phyloP scores from a whole-genome alignment of 2,329 filamentous ascomycete genomes.

The Ascochyta pisi region DNA sequence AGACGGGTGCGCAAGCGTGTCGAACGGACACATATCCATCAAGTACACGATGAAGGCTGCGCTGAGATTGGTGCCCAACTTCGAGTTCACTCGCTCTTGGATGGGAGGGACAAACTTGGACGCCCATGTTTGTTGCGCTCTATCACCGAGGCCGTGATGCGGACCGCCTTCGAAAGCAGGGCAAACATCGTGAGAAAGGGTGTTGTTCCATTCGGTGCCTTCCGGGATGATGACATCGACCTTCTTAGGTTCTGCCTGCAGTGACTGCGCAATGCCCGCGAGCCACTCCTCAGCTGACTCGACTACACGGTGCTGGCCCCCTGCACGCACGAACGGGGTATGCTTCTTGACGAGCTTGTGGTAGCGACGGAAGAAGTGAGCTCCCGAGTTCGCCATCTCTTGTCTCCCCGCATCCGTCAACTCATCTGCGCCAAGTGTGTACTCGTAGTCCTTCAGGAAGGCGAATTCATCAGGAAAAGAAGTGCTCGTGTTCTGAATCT shows the following conservation, averaged over 20 bases:
- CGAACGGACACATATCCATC: slow-evolving; percentile 90
- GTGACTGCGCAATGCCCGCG: slow-evolving; percentile 70
- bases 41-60: slow-evolving; percentile 69
- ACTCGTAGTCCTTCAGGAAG: slow-evolving; percentile 76
- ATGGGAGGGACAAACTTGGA: slow-evolving; percentile 72
- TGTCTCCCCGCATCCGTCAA: slow-evolving; percentile 72
- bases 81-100: slow-evolving; percentile 70
- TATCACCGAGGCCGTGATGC: slow-evolving; percentile 56
- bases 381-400: slow-evolving; percentile 76
- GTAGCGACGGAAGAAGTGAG: slow-evolving; percentile 79
- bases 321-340: slow-evolving; percentile 74
- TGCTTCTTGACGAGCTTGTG: slow-evolving; percentile 62
- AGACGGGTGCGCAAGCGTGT: slow-evolving; percentile 69
- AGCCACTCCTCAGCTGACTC: slow-evolving; percentile 79
- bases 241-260: slow-evolving; percentile 51
- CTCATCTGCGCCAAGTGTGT: slow-evolving; percentile 72
- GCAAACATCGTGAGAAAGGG: slow-evolving; percentile 77
- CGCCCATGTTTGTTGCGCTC: slow-evolving; percentile 65
- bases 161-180: slow-evolving; percentile 70
- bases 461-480: slow-evolving; percentile 68
- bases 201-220: slow-evolving; percentile 73
- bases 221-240: slow-evolving; percentile 73
- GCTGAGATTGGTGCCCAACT: slow-evolving; percentile 73
- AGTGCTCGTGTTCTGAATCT: slow-evolving; percentile 66
- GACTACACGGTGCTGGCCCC: slow-evolving; percentile 74